Evolutionary conservation across 2,329 filamentous ascomycete genomes (phyloP), one percentile per base, ranked within the genome.

Genomic region (Scorias spongiosa): DNA sequence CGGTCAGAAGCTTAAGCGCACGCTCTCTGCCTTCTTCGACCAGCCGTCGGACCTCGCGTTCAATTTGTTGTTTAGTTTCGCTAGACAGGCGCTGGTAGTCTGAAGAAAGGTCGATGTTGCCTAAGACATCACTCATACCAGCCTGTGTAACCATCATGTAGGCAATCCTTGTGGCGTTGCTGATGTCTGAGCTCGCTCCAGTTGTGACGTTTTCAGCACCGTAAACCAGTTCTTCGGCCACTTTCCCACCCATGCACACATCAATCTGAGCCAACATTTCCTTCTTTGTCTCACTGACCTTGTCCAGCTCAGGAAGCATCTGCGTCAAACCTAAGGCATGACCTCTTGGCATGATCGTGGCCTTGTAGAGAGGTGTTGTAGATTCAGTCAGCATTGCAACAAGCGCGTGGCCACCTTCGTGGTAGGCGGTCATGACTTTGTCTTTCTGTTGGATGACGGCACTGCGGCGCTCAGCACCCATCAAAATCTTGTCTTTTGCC

Each of bases 401-500:
- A 12, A 98, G 75, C 8, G 91, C 87, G 63, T 98, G 91, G 2
- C 91, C 91, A 44, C 89, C 93, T 66, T 98, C 91, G 58, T 94
- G 87, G 57, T 93, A 94, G 1, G 87, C 87, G n/a, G 88, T 94
- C 72, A 87, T 81, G 54, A 91, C 76, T 68, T 93, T 96, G 66
- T 98, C 91, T 66, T 93, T 87, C 50, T 89, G 78, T 38, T 82
- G 84, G 44, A 98, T 89, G 44, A 95, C 76, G 66, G 89, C 86
- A 53, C 81, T 93, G 61, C 80, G 84, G 59, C 81, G 79, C 67
- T 98, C 91, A 2, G 89, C 84, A 32, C 91, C 91, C 86, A 98
- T 94, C 62, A 94, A 81, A 43, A 98, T 84, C 66, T 91, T 91
- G 68, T 98, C 91, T 66, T 93, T 96, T 45, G 91, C 91, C 88